These are phyloP conservation scores for Gymnopilus junonius DNA, from an alignment of 768 basidiomycete genomes.

Conservation along the genomic window DNA sequence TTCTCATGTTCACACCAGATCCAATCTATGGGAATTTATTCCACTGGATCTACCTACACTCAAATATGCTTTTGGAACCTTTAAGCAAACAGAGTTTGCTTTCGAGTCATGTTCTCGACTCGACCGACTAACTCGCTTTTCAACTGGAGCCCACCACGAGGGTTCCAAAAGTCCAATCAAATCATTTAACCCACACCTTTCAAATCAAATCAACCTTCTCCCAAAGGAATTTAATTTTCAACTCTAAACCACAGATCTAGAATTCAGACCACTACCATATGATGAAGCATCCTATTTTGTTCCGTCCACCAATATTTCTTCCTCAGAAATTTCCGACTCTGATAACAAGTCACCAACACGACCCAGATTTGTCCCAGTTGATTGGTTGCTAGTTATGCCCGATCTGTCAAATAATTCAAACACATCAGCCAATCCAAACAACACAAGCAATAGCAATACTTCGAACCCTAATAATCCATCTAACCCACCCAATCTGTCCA, in stretches of 20 bases:
- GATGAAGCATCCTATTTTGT: neutral
- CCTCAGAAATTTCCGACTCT: neutral
- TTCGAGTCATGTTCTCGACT: no score
- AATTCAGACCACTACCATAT: neutral
- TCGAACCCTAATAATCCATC: neutral
- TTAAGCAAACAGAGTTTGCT: no score
- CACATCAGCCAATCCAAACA: no score
- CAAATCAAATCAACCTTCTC: no score
- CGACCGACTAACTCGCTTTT: no score
- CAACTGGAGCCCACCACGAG: constrained; percentile 16
- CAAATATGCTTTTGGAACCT: no score
- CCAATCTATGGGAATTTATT: no score
- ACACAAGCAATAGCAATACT: no score
- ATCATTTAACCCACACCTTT: neutral
- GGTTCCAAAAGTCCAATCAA: constrained; percentile 3
- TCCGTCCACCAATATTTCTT: neutral
- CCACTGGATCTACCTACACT: no score
- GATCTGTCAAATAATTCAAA: no score
- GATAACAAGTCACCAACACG: neutral
- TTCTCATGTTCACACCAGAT: no score
- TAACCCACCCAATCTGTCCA: neutral
- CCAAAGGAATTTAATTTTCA: neutral
- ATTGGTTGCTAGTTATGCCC: neutral
- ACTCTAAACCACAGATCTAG: neutral
- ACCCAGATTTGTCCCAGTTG: neutral